These are phyloP conservation scores for Excoecaria cochinchinensis DNA, from an alignment of 345 rosid species.

Conservation along the genomic window DNA sequence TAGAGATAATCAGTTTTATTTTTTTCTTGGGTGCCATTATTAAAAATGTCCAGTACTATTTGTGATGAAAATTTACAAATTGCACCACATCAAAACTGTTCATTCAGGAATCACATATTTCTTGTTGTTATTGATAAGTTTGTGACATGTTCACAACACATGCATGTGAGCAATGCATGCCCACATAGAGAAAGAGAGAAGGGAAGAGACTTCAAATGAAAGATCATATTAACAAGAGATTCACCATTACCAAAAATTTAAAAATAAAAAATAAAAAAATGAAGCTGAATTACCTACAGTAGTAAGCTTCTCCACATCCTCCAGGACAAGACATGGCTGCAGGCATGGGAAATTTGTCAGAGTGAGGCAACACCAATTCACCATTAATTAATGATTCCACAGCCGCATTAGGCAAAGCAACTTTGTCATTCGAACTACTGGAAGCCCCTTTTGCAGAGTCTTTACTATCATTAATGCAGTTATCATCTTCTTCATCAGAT, in stretches of 20 bases:
- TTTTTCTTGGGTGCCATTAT: not conserved
- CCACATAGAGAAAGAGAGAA: not conserved
- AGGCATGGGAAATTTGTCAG: slow-evolving; percentile 62
- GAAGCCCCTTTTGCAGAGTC: slow-evolving; percentile 34
- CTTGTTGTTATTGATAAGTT: not conserved
- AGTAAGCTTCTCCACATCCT: slow-evolving; percentile 73
- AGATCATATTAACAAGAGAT: not conserved
- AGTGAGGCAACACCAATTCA: slow-evolving; percentile 48
- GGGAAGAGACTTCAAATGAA: not conserved
- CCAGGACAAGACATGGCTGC: slow-evolving; percentile 55
- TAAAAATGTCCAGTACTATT: not conserved
- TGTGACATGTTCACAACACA: not conserved
- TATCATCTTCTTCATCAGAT: slow-evolving; percentile 38
- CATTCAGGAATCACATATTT: not conserved
- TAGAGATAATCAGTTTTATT: not conserved
- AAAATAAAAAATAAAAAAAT: not conserved
- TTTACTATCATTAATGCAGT: slow-evolving; percentile 14
- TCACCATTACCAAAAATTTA: not conserved
- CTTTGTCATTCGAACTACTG: slow-evolving; percentile 40
- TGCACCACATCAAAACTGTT: not conserved
- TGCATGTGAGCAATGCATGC: not conserved
- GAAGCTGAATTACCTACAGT: slow-evolving; percentile 58
- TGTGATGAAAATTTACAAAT: not conserved
- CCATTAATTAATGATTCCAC: slow-evolving; percentile 63
- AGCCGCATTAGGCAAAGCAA: slow-evolving; percentile 46